Evolutionary conservation across 345 rosid species (phyloP).

Genomic region (Turritis glabra): DNA sequence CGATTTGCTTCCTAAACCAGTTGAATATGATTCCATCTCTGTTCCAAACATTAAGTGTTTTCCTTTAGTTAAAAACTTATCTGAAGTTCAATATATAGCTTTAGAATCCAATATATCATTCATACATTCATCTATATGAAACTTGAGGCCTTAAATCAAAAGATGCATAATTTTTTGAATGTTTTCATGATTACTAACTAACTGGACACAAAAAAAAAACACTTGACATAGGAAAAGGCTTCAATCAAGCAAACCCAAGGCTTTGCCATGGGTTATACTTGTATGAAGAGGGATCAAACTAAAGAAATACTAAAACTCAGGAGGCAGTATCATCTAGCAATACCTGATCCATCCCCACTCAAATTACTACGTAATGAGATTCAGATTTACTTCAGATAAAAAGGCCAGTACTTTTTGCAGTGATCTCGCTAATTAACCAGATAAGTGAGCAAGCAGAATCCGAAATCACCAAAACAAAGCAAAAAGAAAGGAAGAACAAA

Average conservation of each 20-base stretch:
- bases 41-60: slow-evolving; percentile 70
- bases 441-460: slow-evolving; percentile 7
- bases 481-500: slow-evolving; percentile 10
- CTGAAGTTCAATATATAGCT: slow-evolving; percentile 30
- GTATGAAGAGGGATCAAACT: not conserved
- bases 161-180: not conserved
- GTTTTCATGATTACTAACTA: not conserved
- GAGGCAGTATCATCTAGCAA: not conserved
- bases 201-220: not conserved
- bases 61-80: slow-evolving; percentile 36
- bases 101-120: slow-evolving; percentile 24
- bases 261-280: slow-evolving; percentile 2
- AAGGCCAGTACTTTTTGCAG: not conserved
- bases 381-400: slow-evolving; percentile 1
- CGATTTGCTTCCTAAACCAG: slow-evolving; percentile 99
- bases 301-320: too few species aligned
- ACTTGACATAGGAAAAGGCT: slow-evolving; percentile 24
- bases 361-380: slow-evolving; percentile 1
- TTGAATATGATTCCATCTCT: slow-evolving; percentile 84
- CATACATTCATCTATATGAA: slow-evolving; percentile 33
- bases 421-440: not conserved
- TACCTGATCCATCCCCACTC: slow-evolving; percentile 20
- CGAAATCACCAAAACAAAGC: not conserved
- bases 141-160: slow-evolving; percentile 34
- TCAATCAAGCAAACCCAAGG: not conserved